A percentile compares a stretch with the other conserved stretches of the same genome.
phyloP scores from a whole-genome alignment of 2,329 filamentous ascomycete genomes.

The Grosmannia huntii region DNA sequence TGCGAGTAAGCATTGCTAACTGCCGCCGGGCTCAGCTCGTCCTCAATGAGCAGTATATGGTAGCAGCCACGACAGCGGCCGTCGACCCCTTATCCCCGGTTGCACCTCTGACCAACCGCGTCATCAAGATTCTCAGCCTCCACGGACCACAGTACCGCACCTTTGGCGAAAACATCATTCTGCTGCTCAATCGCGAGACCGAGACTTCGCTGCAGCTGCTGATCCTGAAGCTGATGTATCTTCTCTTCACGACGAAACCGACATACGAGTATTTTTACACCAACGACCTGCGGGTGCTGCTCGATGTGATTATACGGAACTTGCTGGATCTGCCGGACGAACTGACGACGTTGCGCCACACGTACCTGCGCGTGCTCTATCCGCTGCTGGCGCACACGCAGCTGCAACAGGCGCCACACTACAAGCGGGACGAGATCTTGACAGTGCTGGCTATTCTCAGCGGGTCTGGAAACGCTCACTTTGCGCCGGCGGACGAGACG shows the following conservation, averaged over 20 bases:
- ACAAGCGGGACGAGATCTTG: constrained; percentile 78
- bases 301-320: constrained; percentile 94
- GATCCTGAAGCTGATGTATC: constrained; percentile 91
- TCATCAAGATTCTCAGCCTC: constrained; percentile 79
- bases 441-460: constrained; percentile 62
- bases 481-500: constrained; percentile 69
- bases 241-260: constrained; percentile 81
- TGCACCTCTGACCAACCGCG: constrained; percentile 68
- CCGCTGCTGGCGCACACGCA: constrained; percentile 87
- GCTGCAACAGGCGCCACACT: constrained; percentile 72
- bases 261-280: constrained; percentile 99
- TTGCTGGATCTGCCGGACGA: constrained; percentile 91
- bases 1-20: not conserved
- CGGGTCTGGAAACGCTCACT: constrained; percentile 55
- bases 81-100: constrained; percentile 25
- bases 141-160: constrained; percentile 76
- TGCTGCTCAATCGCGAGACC: constrained; percentile 86
- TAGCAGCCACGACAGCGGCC: constrained; percentile 47
- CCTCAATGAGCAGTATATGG: constrained; percentile 97
- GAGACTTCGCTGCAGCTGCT: constrained; percentile 89
- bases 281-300: constrained; percentile 84
- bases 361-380: constrained; percentile 85
- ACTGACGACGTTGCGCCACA: constrained; percentile 65
- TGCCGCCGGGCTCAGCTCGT: constrained; percentile 50
- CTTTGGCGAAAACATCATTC: constrained; percentile 94